phyloP scores from a whole-genome alignment of 75 land plant species.

The Selaginella tamariscina region DNA sequence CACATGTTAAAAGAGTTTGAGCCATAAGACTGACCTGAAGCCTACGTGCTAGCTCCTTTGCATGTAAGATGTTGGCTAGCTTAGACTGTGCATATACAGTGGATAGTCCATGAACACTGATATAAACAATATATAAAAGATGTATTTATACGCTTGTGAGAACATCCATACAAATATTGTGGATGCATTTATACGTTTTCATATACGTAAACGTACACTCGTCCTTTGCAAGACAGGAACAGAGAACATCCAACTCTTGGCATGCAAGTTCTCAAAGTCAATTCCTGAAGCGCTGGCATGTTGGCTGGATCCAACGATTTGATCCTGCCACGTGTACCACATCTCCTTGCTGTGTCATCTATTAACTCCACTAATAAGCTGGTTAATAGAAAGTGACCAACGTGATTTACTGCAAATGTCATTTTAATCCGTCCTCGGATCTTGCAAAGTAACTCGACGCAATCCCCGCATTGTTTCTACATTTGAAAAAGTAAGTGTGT shows the following conservation, averaged over 20 bases:
- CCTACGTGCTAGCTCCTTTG: conserved; percentile 46
- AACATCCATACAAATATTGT: not conserved
- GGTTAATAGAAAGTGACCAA: conserved; percentile 31
- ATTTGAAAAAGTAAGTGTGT: not conserved
- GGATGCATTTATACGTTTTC: not conserved
- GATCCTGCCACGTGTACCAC: not conserved
- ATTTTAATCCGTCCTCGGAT: conserved; percentile 59
- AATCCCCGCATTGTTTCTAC: conserved; percentile 73
- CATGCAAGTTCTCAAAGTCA: not conserved
- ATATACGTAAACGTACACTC: not conserved
- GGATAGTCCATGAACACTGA: not conserved
- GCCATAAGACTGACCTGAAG: conserved; percentile 36
- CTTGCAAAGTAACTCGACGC: conserved; percentile 34
- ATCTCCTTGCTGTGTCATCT: not conserved
- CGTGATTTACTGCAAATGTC: conserved; percentile 63
- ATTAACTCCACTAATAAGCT: not conserved
- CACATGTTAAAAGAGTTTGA: not conserved
- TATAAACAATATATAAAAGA: too few species aligned
- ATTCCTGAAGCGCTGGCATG: not conserved
- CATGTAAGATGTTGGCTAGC: conserved; percentile 71
- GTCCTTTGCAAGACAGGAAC: not conserved
- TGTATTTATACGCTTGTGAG: too few species aligned
- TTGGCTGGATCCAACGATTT: not conserved
- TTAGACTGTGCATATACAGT: conserved; percentile 56
- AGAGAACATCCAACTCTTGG: not conserved